Percentiles rank a stretch among this genome's conserved stretches.
These are phyloP conservation scores for Tulasnella sp. DNA, from an alignment of 768 basidiomycete species.

Conservation along the genomic window DNA sequence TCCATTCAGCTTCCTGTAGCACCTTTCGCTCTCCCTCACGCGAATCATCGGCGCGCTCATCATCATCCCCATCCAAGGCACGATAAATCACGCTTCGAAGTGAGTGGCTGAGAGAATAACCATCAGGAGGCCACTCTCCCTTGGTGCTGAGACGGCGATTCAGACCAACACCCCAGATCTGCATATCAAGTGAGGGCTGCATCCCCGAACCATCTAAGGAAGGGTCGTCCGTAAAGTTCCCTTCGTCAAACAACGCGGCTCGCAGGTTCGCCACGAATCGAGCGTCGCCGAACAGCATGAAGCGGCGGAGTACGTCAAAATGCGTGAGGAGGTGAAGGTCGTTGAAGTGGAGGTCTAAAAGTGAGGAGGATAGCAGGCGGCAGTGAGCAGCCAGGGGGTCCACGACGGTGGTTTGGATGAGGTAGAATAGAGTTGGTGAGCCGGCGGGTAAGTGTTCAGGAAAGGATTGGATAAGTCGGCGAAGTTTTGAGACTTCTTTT, in stretches of 20 bases:
- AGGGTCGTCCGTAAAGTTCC: conserved; percentile 27
- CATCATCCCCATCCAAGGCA: conserved; percentile 38
- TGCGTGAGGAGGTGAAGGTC: conserved; percentile 64
- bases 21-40: conserved; percentile 6
- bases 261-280: conserved; percentile 56
- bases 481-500: neutral
- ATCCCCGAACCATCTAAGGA: conserved; percentile 20
- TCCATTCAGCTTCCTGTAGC: conserved; percentile 26
- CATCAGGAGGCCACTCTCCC: conserved; percentile 77
- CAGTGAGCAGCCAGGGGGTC: conserved; percentile 48
- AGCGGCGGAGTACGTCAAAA: conserved; percentile 28
- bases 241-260: conserved; percentile 66
- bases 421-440: conserved; percentile 48
- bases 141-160: conserved; percentile 59
- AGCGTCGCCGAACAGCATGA: conserved; percentile 25
- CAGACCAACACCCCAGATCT: conserved; percentile 44
- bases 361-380: conserved; percentile 48
- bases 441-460: conserved; percentile 47
- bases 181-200: conserved; percentile 31
- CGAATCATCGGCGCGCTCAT: conserved; percentile 1
- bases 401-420: conserved; percentile 47
- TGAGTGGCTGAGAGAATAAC: conserved; percentile 71
- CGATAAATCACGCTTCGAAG: conserved; percentile 77
- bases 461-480: conserved; percentile 43
- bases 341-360: conserved; percentile 59